These are phyloP conservation scores for Botrytis pseudocinerea DNA, from an alignment of 2,329 filamentous ascomycete species.

Conservation along the genomic window DNA sequence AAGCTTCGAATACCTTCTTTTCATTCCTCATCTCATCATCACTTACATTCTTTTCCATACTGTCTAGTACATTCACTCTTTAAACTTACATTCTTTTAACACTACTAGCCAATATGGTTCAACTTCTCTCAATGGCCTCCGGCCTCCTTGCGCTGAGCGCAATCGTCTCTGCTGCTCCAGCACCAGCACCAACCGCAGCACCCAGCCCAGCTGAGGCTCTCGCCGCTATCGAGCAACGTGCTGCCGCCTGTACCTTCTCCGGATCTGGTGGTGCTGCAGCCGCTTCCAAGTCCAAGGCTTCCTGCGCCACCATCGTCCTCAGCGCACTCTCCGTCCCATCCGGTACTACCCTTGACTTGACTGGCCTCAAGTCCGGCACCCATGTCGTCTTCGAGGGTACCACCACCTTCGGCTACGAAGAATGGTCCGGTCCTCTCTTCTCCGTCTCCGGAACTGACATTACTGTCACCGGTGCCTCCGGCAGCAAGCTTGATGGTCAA, in stretches of 20 bases:
- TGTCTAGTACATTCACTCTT: slow-evolving; percentile 15
- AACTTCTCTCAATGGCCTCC: slow-evolving; percentile 29
- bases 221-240: slow-evolving; percentile 26
- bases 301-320: slow-evolving; percentile 57
- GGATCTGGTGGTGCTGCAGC: slow-evolving; percentile 50
- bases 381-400: slow-evolving; percentile 62
- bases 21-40: slow-evolving; percentile 15
- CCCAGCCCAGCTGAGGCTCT: slow-evolving; percentile 27
- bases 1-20: not conserved
- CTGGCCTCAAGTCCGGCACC: slow-evolving; percentile 52
- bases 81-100: slow-evolving; percentile 17
- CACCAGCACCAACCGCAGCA: slow-evolving; percentile 33
- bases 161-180: slow-evolving; percentile 28
- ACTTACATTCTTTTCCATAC: slow-evolving; percentile 12
- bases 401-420: slow-evolving; percentile 66
- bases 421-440: slow-evolving; percentile 66
- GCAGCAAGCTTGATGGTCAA: slow-evolving; percentile 53
- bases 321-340: slow-evolving; percentile 57
- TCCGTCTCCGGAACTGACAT: slow-evolving; percentile 39
- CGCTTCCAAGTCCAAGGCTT: slow-evolving; percentile 50
- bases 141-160: slow-evolving; percentile 30
- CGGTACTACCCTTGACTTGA: slow-evolving; percentile 59
- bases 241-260: slow-evolving; percentile 56
- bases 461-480: slow-evolving; percentile 32
- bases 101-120: slow-evolving; percentile 33